Evolutionary conservation across 257 asterid species (phyloP), one percentile per base, ranked within the genome.

Genomic region (Solanum chiquidenum): DNA sequence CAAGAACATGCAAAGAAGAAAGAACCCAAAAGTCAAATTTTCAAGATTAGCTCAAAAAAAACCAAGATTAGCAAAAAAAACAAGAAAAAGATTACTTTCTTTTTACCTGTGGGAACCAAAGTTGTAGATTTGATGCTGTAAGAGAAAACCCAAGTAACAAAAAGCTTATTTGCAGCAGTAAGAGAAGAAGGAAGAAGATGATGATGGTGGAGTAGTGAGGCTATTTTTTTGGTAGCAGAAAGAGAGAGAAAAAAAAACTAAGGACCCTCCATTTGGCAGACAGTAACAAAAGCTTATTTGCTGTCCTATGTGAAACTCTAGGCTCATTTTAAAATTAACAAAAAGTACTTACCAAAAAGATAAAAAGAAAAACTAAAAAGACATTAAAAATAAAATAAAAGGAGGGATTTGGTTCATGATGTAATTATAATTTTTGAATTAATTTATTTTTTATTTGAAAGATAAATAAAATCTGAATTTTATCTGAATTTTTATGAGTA

Each of bases 191-290:
- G 3, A n/a, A 76, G 88, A 71, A 75, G 85, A 83, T 0, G 83
- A 25, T 80, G 55, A 44, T 34, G 27, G 74, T 23, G 35, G 38
- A 18, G 84, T 33, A 76, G 68, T 34, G 83, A 88, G 82, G 60
- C 38, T 33, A 55, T 18, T 49, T 75, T 21, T 55, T 18, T 77
- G 86, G 23, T 23, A 60, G 58, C 27, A 73, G 29, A 86, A 74
- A 69, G 90, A 89, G 83, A 87, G 83, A 46, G 85, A 68, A 69
- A 44, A 86, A 44, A 69, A 40, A 86, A 68, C 88, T 90, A 90
- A 88, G 93, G 89, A 87, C 90, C 92, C 89, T 91, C 90, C 91
- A 89, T 91, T 72, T 85, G 91, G 91, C 91, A 90, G 89, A 90
- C 89, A 84, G 88, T 77, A 83, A 88, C 89, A 87, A 87, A 90